Conservation (phyloP, 2,329 filamentous ascomycete species). For the Monosporascus sp. region DNA sequence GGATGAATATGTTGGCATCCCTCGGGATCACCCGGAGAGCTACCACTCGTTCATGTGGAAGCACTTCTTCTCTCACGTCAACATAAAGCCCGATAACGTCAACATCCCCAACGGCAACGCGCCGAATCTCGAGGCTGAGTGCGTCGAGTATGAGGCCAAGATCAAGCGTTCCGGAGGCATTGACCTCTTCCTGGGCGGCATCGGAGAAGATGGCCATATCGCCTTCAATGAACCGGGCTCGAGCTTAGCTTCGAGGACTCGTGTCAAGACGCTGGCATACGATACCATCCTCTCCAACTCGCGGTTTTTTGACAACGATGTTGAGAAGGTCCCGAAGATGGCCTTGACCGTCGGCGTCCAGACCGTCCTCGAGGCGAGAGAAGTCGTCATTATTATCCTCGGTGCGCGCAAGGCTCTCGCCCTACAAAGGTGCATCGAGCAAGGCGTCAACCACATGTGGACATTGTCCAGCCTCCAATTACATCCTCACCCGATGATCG, state of each 20-base stretch:
- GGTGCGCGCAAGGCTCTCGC: constrained; percentile 77
- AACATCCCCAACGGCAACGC: constrained; percentile 82
- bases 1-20: constrained; percentile 84
- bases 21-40: constrained; percentile 75
- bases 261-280: constrained; percentile 82
- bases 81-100: constrained; percentile 75
- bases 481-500: constrained; percentile 75
- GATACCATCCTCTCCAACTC: constrained; percentile 84
- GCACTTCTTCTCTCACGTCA: constrained; percentile 81
- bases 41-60: constrained; percentile 95
- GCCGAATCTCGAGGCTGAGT: constrained; percentile 68
- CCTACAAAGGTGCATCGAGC: constrained; percentile 74
- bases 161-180: constrained; percentile 73
- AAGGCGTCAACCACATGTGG: constrained; percentile 87
- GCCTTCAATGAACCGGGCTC: constrained; percentile 89
- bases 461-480: constrained; percentile 76
- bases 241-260: constrained; percentile 68
- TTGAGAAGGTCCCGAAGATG: constrained; percentile 71
- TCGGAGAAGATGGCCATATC: constrained; percentile 82
- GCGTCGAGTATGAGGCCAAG: constrained; percentile 71
- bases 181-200: constrained; percentile 78
- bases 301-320: constrained; percentile 73
- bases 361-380: constrained; percentile 73
- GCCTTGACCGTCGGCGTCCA: constrained; percentile 80
- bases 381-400: constrained; percentile 78